phyloP scores from a whole-genome alignment of 257 asterid species.

The Cruciata laevipes region DNA sequence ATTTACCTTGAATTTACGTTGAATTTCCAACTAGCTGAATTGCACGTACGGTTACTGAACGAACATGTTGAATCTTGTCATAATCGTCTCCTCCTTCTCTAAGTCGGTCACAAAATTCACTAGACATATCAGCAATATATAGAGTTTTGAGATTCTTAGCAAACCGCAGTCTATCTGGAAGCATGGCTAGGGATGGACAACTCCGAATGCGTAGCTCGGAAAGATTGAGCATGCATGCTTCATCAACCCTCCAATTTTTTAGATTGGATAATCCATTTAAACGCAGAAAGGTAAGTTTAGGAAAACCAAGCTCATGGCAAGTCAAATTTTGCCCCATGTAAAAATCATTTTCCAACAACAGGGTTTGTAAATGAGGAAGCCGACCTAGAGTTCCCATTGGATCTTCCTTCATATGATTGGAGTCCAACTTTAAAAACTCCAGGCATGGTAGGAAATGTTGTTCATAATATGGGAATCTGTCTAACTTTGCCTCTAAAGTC shows the following conservation, averaged over 20 bases:
- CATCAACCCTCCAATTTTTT: constrained; percentile 7
- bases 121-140: neutral
- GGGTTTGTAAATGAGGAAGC: constrained; percentile 1
- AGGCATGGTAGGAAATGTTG: neutral
- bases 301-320: constrained; percentile 1
- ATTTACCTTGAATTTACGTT: neutral
- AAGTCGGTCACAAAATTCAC: neutral
- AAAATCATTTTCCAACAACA: neutral
- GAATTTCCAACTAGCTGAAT: too few species aligned
- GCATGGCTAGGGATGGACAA: neutral
- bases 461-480: constrained; percentile 8
- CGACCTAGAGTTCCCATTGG: neutral
- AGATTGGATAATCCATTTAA: neutral
- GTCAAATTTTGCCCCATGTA: constrained; percentile 2
- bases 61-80: constrained; percentile 6
- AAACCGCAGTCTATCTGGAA: constrained; percentile 1
- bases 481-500: too few species aligned
- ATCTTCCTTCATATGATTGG: neutral
- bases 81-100: neutral
- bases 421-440: neutral
- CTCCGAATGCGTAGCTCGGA: neutral
- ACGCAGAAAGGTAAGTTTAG: neutral
- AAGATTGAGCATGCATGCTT: constrained; percentile 9
- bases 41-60: too few species aligned
- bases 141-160: neutral